Conservation (phyloP, 768 basidiomycete species). For the Baorangia bicolor region DNA sequence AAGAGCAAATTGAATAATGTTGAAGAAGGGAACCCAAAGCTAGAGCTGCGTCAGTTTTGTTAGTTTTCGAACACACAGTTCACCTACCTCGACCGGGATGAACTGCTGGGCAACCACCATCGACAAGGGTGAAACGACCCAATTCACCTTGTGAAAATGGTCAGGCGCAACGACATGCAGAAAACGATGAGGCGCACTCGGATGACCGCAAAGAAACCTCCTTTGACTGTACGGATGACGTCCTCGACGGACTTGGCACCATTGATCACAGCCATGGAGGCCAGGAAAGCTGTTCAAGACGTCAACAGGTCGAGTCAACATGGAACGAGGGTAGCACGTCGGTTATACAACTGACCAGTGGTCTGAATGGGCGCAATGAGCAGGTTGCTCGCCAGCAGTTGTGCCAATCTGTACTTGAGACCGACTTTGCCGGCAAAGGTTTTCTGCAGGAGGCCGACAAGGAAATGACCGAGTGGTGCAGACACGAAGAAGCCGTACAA, state of each 20-base stretch:
- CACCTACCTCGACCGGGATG: slow-evolving; percentile 67
- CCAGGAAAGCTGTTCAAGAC: slow-evolving; percentile 55
- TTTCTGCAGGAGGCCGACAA: slow-evolving; percentile 71
- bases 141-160: slow-evolving; percentile 57
- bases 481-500: slow-evolving; percentile 81
- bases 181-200: slow-evolving; percentile 45
- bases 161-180: not conserved
- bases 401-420: slow-evolving; percentile 59
- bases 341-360: slow-evolving; percentile 43
- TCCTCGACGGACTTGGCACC: slow-evolving; percentile 70
- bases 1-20: slow-evolving; percentile 67
- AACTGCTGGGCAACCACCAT: slow-evolving; percentile 77
- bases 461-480: slow-evolving; percentile 75
- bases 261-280: slow-evolving; percentile 81
- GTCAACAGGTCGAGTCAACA: not conserved
- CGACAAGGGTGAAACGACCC: slow-evolving; percentile 75
- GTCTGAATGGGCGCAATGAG: slow-evolving; percentile 76
- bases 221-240: slow-evolving; percentile 64
- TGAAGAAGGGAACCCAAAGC: slow-evolving; percentile 92
- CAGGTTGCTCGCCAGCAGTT: slow-evolving; percentile 75
- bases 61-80: not conserved
- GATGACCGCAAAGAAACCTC: slow-evolving; percentile 72
- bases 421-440: slow-evolving; percentile 74
- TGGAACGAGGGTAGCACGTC: not conserved
- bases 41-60: slow-evolving; percentile 28